phyloP scores from a whole-genome alignment of 1,139 yeast species.

The Protomyces gravidus region DNA sequence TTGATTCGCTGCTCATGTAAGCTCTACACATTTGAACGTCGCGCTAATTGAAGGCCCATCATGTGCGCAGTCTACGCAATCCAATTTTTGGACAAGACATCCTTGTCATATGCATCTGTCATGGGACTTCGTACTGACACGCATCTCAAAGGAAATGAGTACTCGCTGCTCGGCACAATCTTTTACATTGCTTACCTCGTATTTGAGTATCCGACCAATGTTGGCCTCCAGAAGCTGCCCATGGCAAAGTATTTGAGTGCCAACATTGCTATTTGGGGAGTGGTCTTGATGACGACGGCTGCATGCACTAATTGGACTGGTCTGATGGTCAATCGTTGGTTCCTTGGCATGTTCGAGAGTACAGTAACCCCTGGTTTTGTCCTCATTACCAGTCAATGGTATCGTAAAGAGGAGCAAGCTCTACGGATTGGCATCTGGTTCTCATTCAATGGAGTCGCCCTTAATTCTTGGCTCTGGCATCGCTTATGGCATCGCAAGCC shows the following conservation, averaged over 20 bases:
- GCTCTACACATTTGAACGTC: background rate
- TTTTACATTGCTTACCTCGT: slow-evolving; percentile 54
- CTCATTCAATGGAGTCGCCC: slow-evolving; percentile 45
- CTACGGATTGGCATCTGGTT: slow-evolving; percentile 49
- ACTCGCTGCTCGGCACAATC: slow-evolving; percentile 54
- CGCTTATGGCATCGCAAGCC: slow-evolving; percentile 53
- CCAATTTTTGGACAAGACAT: slow-evolving; percentile 62
- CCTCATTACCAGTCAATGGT: slow-evolving; percentile 54
- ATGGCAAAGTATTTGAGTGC: slow-evolving; percentile 51
- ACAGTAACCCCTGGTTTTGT: slow-evolving; percentile 54
- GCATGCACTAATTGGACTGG: slow-evolving; percentile 51
- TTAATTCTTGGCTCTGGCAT: slow-evolving; percentile 41
- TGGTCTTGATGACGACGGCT: slow-evolving; percentile 48
- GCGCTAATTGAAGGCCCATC: slow-evolving; percentile 45
- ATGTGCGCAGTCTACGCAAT: slow-evolving; percentile 54
- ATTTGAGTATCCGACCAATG: slow-evolving; percentile 54
- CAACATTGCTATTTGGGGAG: slow-evolving; percentile 51
- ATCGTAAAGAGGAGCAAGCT: slow-evolving; percentile 52
- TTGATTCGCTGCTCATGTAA: slow-evolving; percentile 47
- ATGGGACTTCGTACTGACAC: slow-evolving; percentile 50
- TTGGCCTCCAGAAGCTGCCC: slow-evolving; percentile 52
- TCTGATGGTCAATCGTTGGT: slow-evolving; percentile 48
- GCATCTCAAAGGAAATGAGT: slow-evolving; percentile 43
- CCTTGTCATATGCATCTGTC: slow-evolving; percentile 58
- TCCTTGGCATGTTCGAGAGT: slow-evolving; percentile 56